Base-by-base conservation (phyloP, 352 stramenopile species). In the Halophytophthora batemanensis region DNA sequence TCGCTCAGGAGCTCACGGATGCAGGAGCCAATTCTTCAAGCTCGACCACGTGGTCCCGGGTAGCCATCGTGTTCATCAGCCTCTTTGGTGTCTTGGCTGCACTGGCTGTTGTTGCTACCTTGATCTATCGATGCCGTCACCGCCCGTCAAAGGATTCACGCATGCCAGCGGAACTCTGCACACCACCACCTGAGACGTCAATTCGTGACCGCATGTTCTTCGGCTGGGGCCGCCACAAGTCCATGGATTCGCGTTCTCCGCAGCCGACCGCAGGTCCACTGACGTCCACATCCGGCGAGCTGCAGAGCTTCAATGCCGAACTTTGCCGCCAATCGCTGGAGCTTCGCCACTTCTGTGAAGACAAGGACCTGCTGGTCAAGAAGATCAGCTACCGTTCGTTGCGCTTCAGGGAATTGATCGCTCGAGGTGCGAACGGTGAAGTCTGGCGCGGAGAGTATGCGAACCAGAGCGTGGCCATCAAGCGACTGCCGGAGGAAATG, bases 391-490 rank as follows among this genome's bases (percentile, higher is more conserved):
- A 55, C 35, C 21, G 38, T 2, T 19, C 19, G 2, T 17, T 64
- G 2, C 35, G 42, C 6, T 60, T 64, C 33, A 18, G 34, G 8
- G 52, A 45, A 25, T 7, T 55, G 1, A 47, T 71, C 2, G 57
- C 59, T 0, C 55, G 35, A 18, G 58, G 58, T 7, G 52, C 59
- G 1, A 56, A 60, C 25, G 63, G 57, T 15, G 63, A 55, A 45
- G 54, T 62, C 22, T 59, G 53, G 52, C 37, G 53, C 6, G 66
- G 50, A 10, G 37, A 58, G 13, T 63, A 64, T 25, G 43, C 43
- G 0, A 45, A 48, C 10, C 21, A 57, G n/a, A 21, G 18, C 6
- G 53, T 76, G 19, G 66, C 52, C 15, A 63, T 76, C 36, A 73
- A 73, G 42, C 37, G 53, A 14, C 25, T 64, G 38, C 17, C 59